Evolutionary conservation across 2,329 filamentous ascomycete species (phyloP).

Genomic region (Penicillium hesseltinei): DNA sequence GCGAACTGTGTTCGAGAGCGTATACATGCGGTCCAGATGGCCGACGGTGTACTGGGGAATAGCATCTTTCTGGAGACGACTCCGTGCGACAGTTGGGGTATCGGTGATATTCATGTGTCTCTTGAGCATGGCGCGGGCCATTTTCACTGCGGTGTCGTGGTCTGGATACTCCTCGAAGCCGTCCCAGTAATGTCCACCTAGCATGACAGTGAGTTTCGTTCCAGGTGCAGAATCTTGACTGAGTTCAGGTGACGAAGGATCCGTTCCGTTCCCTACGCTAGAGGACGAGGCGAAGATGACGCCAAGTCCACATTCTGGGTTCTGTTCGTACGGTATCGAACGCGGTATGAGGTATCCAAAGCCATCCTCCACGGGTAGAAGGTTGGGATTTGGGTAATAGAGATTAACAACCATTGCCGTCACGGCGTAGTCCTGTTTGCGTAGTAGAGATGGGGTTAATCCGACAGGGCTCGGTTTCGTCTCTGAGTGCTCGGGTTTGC

Average conservation of each 20-base stretch:
- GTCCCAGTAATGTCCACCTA: slow-evolving; percentile 92
- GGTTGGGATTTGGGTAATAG: slow-evolving; percentile 66
- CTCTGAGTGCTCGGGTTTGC: slow-evolving; percentile 10
- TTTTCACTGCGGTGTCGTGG: slow-evolving; percentile 62
- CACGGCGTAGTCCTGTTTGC: slow-evolving; percentile 58
- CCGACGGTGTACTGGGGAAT: slow-evolving; percentile 89
- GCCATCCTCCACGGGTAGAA: slow-evolving; percentile 63
- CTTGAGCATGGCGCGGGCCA: slow-evolving; percentile 68
- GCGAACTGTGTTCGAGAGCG: slow-evolving; percentile 56
- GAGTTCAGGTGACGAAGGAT: neutral
- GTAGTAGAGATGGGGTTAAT: slow-evolving; percentile 14
- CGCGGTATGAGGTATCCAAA: slow-evolving; percentile 92
- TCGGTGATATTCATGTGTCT: slow-evolving; percentile 72
- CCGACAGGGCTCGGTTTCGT: slow-evolving; percentile 3
- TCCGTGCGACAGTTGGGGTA: slow-evolving; percentile 60
- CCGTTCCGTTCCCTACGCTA: slow-evolving; percentile 45
- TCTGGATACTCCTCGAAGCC: slow-evolving; percentile 59
- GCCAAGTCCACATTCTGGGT: slow-evolving; percentile 80
- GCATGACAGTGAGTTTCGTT: slow-evolving; percentile 89
- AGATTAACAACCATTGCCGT: slow-evolving; percentile 92
- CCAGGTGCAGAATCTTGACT: slow-evolving; percentile 55
- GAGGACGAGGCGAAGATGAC: slow-evolving; percentile 86
- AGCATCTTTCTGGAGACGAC: slow-evolving; percentile 65
- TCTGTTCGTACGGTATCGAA: slow-evolving; percentile 66
- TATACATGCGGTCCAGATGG: slow-evolving; percentile 63